phyloP scores from a whole-genome alignment of 306 rosid genomes.

The Mimosa pudica region DNA sequence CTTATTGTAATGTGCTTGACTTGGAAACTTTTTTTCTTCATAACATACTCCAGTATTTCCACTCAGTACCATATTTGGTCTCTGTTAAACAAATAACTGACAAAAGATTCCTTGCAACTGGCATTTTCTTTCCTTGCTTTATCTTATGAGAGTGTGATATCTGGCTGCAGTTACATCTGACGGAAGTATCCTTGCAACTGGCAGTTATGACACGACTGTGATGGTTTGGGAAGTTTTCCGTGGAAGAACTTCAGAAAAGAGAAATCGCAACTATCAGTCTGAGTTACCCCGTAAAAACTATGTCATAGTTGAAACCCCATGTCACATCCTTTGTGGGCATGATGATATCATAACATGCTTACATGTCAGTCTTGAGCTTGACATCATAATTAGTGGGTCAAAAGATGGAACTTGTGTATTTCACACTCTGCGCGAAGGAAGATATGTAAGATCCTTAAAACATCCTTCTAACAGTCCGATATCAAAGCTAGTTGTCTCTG shows the following conservation, averaged over 20 bases:
- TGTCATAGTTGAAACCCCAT: constrained; percentile 88
- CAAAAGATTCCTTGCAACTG: too few relatives aligned
- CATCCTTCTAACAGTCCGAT: constrained; percentile 88
- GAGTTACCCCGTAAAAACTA: constrained; percentile 79
- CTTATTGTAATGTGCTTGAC: constrained; percentile 6
- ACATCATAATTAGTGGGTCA: constrained; percentile 94
- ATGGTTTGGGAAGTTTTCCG: constrained; percentile 96
- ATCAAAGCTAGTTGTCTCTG: constrained; percentile 88
- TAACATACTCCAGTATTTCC: constrained; percentile 5
- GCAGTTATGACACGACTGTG: constrained; percentile 95
- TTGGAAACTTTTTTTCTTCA: not conserved
- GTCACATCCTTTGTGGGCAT: constrained; percentile 91
- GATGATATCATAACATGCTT: constrained; percentile 94
- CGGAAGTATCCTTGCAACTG: constrained; percentile 95
- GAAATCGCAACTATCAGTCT: constrained; percentile 64
- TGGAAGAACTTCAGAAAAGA: constrained; percentile 73
- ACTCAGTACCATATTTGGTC: not conserved
- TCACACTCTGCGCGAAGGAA: constrained; percentile 89
- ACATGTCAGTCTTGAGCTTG: constrained; percentile 86
- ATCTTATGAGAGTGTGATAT: constrained; percentile 38
- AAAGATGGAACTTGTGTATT: constrained; percentile 96
- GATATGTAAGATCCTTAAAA: constrained; percentile 84
- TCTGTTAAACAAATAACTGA: not conserved
- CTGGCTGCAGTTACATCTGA: constrained; percentile 89
- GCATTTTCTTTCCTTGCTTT: not conserved